Percentiles rank a stretch among this genome's conserved stretches.
phyloP scores from a whole-genome alignment of 768 basidiomycete species.

The Suillus bovinus region DNA sequence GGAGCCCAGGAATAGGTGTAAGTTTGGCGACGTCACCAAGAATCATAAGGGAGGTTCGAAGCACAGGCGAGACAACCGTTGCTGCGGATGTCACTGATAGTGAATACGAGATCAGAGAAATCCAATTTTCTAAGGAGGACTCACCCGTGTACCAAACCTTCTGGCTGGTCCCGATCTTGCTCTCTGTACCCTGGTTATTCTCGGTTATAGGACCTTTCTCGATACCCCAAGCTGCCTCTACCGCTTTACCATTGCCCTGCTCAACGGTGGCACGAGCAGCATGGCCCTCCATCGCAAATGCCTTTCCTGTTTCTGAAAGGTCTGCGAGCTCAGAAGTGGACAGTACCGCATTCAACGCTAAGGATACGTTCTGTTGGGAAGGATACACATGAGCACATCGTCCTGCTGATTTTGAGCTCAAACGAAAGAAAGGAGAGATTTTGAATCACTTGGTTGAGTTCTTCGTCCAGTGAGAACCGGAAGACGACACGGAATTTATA shows the following conservation, averaged over 20 bases:
- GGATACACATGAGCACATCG: neutral
- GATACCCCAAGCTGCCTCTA: too few relatives aligned
- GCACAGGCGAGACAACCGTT: neutral
- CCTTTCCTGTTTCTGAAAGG: slow-evolving; percentile 27
- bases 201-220: neutral
- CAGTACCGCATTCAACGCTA: slow-evolving; percentile 30
- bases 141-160: neutral
- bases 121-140: neutral
- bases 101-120: neutral
- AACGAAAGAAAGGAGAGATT: neutral
- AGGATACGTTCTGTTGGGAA: slow-evolving; percentile 22
- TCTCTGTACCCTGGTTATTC: too few relatives aligned
- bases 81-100: neutral
- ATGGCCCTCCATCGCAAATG: slow-evolving; percentile 18
- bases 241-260: neutral
- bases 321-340: slow-evolving; percentile 16
- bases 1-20: slow-evolving; percentile 57
- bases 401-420: neutral
- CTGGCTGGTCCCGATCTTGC: neutral
- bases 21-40: slow-evolving; percentile 32
- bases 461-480: neutral
- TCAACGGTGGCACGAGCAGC: neutral
- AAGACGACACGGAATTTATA: too few relatives aligned
- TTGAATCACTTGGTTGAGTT: neutral
- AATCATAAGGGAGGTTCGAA: neutral